A percentile compares a stretch with the other conserved stretches of the same genome.
These are phyloP conservation scores for Tritrichomonas musculus DNA, from an alignment of 208 protist species.

Conservation along the genomic window DNA sequence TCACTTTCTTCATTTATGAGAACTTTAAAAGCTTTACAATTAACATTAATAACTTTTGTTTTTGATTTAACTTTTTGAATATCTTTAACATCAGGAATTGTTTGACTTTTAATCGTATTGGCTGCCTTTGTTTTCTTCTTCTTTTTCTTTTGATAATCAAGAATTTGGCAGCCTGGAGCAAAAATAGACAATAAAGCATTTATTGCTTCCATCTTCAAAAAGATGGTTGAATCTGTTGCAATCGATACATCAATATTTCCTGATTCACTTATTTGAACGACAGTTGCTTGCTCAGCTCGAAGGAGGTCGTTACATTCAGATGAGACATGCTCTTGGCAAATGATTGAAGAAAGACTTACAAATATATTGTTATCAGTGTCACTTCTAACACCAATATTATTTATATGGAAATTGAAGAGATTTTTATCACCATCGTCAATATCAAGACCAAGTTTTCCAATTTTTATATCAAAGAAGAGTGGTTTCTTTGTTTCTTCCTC, in stretches of 20 bases:
- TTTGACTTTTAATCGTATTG: no score
- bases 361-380: neutral
- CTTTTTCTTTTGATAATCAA: neutral
- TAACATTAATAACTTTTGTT: no score
- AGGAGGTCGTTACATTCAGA: neutral
- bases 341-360: neutral
- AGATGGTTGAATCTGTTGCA: neutral
- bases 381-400: neutral
- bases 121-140: neutral
- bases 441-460: neutral
- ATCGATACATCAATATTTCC: neutral
- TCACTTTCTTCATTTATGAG: no score
- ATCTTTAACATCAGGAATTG: no score
- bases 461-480: neutral
- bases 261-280: neutral
- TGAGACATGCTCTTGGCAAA: neutral
- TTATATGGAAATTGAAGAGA: neutral
- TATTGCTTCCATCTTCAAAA: neutral
- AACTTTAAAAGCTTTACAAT: no score
- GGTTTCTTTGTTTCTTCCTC: neutral
- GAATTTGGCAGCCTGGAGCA: neutral
- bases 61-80: no score
- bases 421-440: neutral
- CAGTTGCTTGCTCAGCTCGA: neutral
- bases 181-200: neutral